Evolutionary conservation across 2,329 filamentous ascomycete genomes (phyloP), one percentile per base, ranked within the genome.

Genomic region (Huntiella savannae): DNA sequence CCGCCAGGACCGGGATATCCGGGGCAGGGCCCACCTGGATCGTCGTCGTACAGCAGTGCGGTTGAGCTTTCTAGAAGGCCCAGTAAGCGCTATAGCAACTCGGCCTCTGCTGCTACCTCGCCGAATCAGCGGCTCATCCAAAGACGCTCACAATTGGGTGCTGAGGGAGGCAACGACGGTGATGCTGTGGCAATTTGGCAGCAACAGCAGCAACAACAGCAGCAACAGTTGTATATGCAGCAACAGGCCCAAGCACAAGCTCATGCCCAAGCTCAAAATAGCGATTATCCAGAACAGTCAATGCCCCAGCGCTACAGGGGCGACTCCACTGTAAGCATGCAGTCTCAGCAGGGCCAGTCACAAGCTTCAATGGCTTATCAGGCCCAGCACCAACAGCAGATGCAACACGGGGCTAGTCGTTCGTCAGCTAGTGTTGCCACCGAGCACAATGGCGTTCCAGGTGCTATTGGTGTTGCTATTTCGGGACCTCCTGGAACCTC

Each of bases 81-180:
- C 32, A 78, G 75, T 39, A 76, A 73, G 62, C 66, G 72, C 55
- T 61, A 69, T 57, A 70, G 69, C 65, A 65, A 68, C 51, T 67
- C 66, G 33, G 62, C 40, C 40, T 43, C 46, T 35, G 58, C 51
- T 54, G 60, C 52, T 58, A 62, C 49, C 49, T 55, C 43, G 22
- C 51, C 50, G 43, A 54, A 51, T 49, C 52, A 50, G 22, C 52
- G 44, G 40, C 49, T 15, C 19, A 19, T 33, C 12, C 47, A 49
- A 35, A 43, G 47, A 33, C 11, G 46, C 7, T 52, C 53, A 37
- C 46, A 46, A 52, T 53, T 33, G 43, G 50, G 33, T 47, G 48
- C 43, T 10, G 22, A 28, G 22, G 33, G 16, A 16, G 28, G 15
- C 43, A 43, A 15, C 36, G 40, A 17, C n/a, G 42, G 40, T 52